Percentiles rank a stretch among this genome's conserved stretches.
Conservation (phyloP, 169 alveolate species). For the Amoebophrya sp. region DNA sequence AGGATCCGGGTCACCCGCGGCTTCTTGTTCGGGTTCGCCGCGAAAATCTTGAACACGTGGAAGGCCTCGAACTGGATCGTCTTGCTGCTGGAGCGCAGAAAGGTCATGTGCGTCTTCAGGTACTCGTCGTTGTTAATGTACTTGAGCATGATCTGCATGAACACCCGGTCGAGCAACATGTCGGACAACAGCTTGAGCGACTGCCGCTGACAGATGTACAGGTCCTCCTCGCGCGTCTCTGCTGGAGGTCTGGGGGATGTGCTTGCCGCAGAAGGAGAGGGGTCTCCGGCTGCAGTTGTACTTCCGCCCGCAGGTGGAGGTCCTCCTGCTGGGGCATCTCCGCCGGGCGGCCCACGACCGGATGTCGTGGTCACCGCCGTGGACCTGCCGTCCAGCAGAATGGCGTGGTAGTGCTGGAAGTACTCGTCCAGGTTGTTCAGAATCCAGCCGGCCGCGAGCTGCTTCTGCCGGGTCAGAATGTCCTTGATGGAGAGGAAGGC, state of each 20-base stretch:
- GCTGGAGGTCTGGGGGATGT: too few species aligned
- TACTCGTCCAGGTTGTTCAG: background rate
- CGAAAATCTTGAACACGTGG: constrained; percentile 35
- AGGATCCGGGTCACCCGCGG: constrained; percentile 5
- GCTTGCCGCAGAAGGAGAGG: background rate
- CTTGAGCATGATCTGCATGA: background rate
- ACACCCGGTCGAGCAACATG: background rate
- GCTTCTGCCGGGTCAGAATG: background rate
- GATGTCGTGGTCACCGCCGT: too few species aligned
- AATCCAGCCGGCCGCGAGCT: background rate
- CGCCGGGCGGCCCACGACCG: too few species aligned
- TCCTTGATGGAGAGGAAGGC: background rate
- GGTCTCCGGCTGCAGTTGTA: too few species aligned
- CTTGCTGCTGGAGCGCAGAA: background rate
- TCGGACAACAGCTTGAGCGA: background rate
- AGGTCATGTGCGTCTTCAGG: background rate
- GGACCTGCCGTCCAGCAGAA: background rate
- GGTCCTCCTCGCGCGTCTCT: too few species aligned
- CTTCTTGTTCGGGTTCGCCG: constrained; percentile 32
- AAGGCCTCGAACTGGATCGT: constrained; percentile 29
- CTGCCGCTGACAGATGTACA: background rate
- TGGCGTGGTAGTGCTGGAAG: background rate
- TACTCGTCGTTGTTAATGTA: background rate
- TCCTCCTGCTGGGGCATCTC: too few species aligned
- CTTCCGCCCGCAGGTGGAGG: too few species aligned